Evolutionary conservation across 306 rosid species (phyloP).

Genomic region (Echinosophora koreensis): DNA sequence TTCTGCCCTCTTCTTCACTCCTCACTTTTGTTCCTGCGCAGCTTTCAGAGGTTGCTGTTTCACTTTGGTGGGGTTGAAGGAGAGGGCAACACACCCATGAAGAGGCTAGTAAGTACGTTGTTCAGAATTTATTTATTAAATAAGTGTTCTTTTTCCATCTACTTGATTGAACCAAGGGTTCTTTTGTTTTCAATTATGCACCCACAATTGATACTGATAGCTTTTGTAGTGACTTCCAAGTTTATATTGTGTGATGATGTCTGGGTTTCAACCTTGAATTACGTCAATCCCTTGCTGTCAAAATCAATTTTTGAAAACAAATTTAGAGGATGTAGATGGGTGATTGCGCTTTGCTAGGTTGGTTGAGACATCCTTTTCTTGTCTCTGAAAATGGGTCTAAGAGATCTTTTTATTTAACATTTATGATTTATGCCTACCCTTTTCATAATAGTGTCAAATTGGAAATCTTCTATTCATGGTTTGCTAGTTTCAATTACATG

Average conservation of each 20-base stretch:
- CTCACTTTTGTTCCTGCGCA: background rate
- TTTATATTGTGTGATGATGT: background rate
- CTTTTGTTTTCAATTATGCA: too few relatives aligned
- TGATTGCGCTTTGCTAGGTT: slow-evolving; percentile 1
- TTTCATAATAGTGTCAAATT: background rate
- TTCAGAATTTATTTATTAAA: background rate
- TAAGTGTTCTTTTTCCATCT: background rate
- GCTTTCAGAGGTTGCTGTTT: slow-evolving; percentile 38
- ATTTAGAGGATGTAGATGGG: slow-evolving; percentile 3
- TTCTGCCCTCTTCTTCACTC: background rate
- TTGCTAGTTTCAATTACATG: slow-evolving; percentile 7
- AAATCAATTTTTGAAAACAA: slow-evolving; percentile 6
- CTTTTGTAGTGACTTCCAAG: slow-evolving; percentile 6
- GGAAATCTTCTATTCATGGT: slow-evolving; percentile 1
- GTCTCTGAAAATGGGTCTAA: background rate
- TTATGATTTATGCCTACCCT: background rate
- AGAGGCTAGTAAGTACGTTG: slow-evolving; percentile 66
- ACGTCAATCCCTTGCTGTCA: background rate
- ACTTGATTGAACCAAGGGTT: too few relatives aligned
- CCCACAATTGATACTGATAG: background rate
- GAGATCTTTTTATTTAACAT: background rate
- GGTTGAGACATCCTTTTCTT: slow-evolving; percentile 22
- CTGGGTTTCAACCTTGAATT: background rate
- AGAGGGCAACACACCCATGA: slow-evolving; percentile 42
- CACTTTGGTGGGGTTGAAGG: background rate